phyloP scores from a whole-genome alignment of 129 eudicot genomes.

The Smallanthus sonchifolius region DNA sequence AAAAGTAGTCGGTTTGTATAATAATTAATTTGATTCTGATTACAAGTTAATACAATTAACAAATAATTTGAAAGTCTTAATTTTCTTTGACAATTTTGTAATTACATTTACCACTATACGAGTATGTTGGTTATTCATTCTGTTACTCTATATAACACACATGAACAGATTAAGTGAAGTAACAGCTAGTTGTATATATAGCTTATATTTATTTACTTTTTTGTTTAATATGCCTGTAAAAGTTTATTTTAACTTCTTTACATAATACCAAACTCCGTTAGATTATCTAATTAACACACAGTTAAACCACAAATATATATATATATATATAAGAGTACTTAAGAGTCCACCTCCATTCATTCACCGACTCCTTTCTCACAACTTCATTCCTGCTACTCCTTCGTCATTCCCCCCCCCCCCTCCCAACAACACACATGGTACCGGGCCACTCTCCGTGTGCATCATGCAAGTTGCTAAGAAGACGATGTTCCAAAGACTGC shows the following conservation, averaged over 20 bases:
- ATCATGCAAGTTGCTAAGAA: slow-evolving; percentile 83
- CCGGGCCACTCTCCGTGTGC: slow-evolving; percentile 68
- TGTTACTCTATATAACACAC: no score
- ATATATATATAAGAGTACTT: no score
- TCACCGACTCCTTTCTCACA: slow-evolving; percentile 2
- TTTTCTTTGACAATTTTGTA: not conserved
- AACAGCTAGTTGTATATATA: not conserved
- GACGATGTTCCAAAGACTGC: slow-evolving; percentile 80
- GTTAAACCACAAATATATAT: slow-evolving; percentile 22
- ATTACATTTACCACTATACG: not conserved
- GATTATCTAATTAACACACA: slow-evolving; percentile 14
- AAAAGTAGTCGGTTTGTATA: no score
- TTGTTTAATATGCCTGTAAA: not conserved
- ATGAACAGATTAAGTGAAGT: not conserved
- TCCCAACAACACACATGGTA: slow-evolving; percentile 12
- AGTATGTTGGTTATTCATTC: not conserved
- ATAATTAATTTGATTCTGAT: no score
- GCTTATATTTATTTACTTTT: no score
- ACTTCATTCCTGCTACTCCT: slow-evolving; percentile 5
- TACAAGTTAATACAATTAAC: no score
- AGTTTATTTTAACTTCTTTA: slow-evolving; percentile 1
- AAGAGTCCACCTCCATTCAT: slow-evolving; percentile 20
- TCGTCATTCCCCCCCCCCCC: not conserved
- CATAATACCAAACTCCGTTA: slow-evolving; percentile 12
- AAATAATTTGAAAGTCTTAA: no score